Evolutionary conservation across 2,329 filamentous ascomycete genomes (phyloP).

Genomic region (Helotiales sp.): DNA sequence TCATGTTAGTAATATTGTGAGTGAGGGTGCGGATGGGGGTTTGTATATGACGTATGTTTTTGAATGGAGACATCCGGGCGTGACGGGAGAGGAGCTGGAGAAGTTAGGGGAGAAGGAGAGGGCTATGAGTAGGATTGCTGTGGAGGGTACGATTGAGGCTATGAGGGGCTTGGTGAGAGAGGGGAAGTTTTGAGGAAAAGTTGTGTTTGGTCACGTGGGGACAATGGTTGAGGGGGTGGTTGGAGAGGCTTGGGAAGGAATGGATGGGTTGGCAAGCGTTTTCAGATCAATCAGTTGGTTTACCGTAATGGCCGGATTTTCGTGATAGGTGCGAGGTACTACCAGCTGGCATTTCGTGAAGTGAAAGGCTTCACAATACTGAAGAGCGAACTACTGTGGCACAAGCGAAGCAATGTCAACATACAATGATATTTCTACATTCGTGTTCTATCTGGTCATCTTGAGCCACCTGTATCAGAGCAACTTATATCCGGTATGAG

Average conservation of each 20-base stretch:
- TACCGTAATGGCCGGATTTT: no score
- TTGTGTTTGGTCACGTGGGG: not conserved
- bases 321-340: not conserved
- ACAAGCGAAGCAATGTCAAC: not conserved
- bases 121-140: conserved; percentile 20
- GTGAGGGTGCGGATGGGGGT: conserved; percentile 42
- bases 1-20: conserved; percentile 43
- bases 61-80: conserved; percentile 42
- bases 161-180: conserved; percentile 31
- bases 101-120: conserved; percentile 19
- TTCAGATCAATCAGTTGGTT: no score
- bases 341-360: not conserved
- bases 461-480: no score
- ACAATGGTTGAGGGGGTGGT: not conserved
- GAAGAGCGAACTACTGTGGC: no score
- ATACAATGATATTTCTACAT: not conserved
- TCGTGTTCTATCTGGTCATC: no score
- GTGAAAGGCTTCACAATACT: not conserved
- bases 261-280: no score
- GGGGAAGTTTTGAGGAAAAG: conserved; percentile 22
- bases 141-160: conserved; percentile 19
- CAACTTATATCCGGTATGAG: no score
- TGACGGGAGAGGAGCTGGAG: conserved; percentile 19
- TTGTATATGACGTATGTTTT: conserved; percentile 50
- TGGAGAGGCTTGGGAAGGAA: no score